Evolutionary conservation across 2,329 filamentous ascomycete genomes (phyloP).

Genomic region (Penicillium sp.): DNA sequence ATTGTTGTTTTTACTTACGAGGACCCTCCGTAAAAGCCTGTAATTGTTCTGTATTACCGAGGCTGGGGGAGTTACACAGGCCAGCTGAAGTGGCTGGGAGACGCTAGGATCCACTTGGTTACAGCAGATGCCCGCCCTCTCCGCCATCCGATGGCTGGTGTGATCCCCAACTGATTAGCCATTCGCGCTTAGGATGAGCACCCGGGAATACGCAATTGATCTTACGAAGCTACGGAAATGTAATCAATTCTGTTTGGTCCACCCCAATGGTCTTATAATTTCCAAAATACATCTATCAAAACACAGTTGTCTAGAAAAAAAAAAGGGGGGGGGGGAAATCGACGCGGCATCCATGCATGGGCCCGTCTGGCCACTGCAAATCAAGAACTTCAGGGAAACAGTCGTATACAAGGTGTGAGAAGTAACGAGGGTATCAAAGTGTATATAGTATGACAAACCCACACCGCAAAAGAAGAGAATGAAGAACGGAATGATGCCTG

Average conservation of each 20-base stretch:
- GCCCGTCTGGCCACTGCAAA: background rate
- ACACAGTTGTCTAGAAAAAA: background rate
- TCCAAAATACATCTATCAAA: background rate
- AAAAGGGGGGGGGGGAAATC: background rate
- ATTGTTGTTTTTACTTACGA: background rate
- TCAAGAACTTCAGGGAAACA: constrained; percentile 2
- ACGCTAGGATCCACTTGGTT: background rate
- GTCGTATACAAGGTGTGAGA: constrained; percentile 7
- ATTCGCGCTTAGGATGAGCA: background rate
- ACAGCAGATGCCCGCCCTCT: background rate
- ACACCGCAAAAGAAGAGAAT: background rate
- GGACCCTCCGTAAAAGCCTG: background rate
- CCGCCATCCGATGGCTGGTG: background rate
- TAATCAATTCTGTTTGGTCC: background rate
- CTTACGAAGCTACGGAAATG: background rate
- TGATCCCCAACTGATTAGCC: background rate
- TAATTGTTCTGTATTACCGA: constrained; percentile 6
- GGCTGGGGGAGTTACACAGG: constrained; percentile 2
- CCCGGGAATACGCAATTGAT: background rate
- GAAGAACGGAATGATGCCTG: background rate
- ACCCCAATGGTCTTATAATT: background rate
- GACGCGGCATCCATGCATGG: constrained; percentile 1
- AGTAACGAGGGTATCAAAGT: constrained; percentile 14
- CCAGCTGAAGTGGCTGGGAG: constrained; percentile 8
- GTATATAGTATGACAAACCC: constrained; percentile 11